Conservation (phyloP, 2,329 filamentous ascomycete genomes). For the Ophiostoma pallidulum region DNA sequence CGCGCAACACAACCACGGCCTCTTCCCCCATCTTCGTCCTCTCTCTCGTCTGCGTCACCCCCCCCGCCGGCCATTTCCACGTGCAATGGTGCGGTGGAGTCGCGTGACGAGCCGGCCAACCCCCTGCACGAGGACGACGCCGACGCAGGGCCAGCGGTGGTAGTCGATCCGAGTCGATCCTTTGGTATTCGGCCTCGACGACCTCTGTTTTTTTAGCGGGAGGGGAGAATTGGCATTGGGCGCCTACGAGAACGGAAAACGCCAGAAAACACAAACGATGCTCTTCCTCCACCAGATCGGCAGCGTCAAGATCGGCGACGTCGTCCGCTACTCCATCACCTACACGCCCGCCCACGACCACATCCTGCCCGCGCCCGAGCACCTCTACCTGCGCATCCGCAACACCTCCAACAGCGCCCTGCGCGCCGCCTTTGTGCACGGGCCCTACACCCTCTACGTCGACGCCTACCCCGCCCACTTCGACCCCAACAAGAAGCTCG, state of each 20-base stretch:
- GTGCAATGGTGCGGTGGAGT: no score
- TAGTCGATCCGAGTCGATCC: no score
- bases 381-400: conserved; percentile 77
- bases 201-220: not conserved
- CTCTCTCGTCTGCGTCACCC: no score
- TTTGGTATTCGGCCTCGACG: no score
- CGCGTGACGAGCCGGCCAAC: no score
- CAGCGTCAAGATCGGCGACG: conserved; percentile 87
- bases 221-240: no score
- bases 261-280: conserved; percentile 47
- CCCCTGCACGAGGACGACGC: no score
- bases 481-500: conserved; percentile 70
- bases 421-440: conserved; percentile 91
- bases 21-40: no score
- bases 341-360: conserved; percentile 85
- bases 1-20: no score
- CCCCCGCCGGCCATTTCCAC: no score
- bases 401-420: conserved; percentile 87
- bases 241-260: no score
- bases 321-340: conserved; percentile 83
- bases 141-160: no score
- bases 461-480: conserved; percentile 78
- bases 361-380: conserved; percentile 74
- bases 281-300: conserved; percentile 84
- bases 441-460: conserved; percentile 83